These are phyloP conservation scores for Tremella mesenterica DNA, from an alignment of 768 basidiomycete species.

Conservation along the genomic window DNA sequence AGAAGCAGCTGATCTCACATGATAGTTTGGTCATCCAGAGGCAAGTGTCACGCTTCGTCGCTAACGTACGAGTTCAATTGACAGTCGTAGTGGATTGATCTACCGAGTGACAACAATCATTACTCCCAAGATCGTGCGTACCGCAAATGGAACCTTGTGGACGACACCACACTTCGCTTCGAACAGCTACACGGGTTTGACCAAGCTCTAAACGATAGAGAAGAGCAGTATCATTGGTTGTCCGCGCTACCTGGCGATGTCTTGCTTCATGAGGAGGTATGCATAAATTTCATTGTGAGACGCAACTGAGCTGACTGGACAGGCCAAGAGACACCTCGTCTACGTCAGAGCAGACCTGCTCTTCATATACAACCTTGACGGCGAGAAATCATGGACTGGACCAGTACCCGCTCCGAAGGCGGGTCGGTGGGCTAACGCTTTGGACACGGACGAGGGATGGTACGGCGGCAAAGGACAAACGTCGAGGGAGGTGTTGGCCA, in stretches of 20 bases:
- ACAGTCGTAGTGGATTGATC: background rate
- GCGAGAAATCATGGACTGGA: background rate
- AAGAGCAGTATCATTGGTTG: background rate
- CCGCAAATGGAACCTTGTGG: background rate
- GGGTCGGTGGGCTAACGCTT: background rate
- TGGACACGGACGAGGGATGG: background rate
- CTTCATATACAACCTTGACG: background rate
- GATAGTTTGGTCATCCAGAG: background rate
- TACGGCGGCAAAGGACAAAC: background rate
- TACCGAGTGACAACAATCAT: background rate
- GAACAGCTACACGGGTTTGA: background rate
- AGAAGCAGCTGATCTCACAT: background rate
- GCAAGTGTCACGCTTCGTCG: background rate
- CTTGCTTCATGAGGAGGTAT: background rate
- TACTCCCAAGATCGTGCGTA: background rate
- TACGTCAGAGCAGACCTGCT: background rate
- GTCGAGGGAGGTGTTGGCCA: background rate
- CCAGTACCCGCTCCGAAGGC: background rate
- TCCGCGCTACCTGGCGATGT: background rate
- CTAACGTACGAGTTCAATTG: too few relatives aligned
- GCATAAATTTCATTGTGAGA: background rate
- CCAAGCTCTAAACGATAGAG: background rate
- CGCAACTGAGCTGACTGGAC: background rate
- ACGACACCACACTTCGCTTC: background rate
- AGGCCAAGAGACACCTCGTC: background rate